Conservation (phyloP, 208 protist species). For the Angomonas deanei region DNA sequence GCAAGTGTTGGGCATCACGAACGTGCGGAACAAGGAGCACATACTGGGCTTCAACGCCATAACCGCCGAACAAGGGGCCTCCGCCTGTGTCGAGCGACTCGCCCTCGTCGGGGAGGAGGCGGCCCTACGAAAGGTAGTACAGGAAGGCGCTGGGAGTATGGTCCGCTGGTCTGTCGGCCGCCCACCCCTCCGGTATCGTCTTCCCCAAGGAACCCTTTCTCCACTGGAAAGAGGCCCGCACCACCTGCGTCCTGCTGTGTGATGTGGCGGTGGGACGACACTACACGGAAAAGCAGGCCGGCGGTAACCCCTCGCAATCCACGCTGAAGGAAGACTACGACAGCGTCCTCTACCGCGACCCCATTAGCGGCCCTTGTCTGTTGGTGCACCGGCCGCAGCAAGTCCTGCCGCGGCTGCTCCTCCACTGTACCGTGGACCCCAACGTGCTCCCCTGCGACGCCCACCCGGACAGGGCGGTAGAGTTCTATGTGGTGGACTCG, state of each 20-base stretch:
- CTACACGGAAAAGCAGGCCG: conserved; percentile 17
- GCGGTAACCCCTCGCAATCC: neutral
- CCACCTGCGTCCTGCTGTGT: conserved; percentile 54
- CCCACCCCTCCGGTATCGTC: conserved; percentile 15
- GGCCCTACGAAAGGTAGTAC: conserved; percentile 23
- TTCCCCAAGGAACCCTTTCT: conserved; percentile 59
- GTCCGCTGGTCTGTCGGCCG: neutral
- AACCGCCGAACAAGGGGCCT: neutral
- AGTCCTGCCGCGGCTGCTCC: conserved; percentile 49
- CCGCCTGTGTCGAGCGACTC: conserved; percentile 26
- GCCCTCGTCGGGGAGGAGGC: conserved; percentile 50
- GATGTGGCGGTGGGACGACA: conserved; percentile 56
- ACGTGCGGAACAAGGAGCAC: conserved; percentile 55
- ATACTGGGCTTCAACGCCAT: conserved; percentile 27
- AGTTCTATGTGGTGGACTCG: conserved; percentile 63
- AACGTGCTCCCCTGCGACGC: conserved; percentile 44
- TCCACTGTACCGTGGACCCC: conserved; percentile 60
- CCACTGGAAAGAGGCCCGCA: conserved; percentile 20
- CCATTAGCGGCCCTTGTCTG: conserved; percentile 24
- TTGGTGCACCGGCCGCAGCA: conserved; percentile 52
- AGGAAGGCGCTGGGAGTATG: conserved; percentile 20
- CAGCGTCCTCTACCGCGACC: conserved; percentile 42
- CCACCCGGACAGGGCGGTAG: conserved; percentile 50
- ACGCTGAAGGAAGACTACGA: conserved; percentile 29
- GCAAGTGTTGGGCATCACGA: conserved; percentile 31